Evolutionary conservation across 1,139 yeast species (phyloP), one percentile per base, ranked within the genome.

Genomic region (Suhomyces yuchorum): DNA sequence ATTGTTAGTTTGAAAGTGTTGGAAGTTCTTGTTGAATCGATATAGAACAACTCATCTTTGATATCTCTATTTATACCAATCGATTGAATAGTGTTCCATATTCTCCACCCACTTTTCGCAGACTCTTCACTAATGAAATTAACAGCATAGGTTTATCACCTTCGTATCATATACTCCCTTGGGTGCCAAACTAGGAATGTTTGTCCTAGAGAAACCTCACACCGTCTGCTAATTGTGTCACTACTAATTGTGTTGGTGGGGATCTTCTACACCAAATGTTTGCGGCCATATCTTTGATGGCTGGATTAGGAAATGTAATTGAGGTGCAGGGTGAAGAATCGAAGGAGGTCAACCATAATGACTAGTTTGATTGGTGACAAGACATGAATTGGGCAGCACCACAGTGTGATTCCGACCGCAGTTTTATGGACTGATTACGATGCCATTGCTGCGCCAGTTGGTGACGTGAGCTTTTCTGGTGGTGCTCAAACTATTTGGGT

Each of bases 1-100:
- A 30, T 14, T 30, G 34, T 14, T 5, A 30, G 18, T 6, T 26
- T 9, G 8, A 11, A 26, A 20, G 15, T 19, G 35, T 42, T 36
- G 19, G 35, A 26, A 33, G 42, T 44, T 28, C 28, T 28, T 44
- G 43, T 38, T 34, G 46, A 18, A 37, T 11, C 23, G 44, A 42
- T 36, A 38, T n/a, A 8, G 22, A 40, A 19, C n/a, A 40, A 23
- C 17, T 12, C 7, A 8, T n/a, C 15, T 20, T 14, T 4, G 11
- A n/a, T 17, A 28, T 23, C 36, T 17, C 24, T 3, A 20, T 40
- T 20, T 40, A 40, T 40, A 40, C 28, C 28, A 18, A 8, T 34
- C 11, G 18, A 30, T 14, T 30, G 17, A 15, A 30, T 7, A 8
- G 7, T 14, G 34, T 5, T 14, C 9, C 11, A 14, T 5, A 7